phyloP scores from a whole-genome alignment of 306 rosid species.

The Calophaca sinica region DNA sequence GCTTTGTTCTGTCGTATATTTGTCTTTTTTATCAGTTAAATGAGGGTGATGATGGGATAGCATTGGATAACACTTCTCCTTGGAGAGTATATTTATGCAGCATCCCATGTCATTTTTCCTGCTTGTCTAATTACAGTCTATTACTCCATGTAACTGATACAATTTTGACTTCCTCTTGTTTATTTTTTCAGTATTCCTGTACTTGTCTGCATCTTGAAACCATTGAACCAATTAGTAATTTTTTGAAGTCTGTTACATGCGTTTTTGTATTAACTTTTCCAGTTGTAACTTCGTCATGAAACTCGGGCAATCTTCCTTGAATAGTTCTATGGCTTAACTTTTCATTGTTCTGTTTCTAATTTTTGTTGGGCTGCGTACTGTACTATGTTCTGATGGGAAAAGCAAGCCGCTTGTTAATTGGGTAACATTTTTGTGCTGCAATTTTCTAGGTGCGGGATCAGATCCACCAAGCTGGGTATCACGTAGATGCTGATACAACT shows the following conservation, averaged over 20 bases:
- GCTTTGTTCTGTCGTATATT: conserved; percentile 14
- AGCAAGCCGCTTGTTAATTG: conserved; percentile 10
- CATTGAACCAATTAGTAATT: conserved; percentile 5
- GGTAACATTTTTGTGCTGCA: conserved; percentile 28
- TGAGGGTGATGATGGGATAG: too few relatives aligned
- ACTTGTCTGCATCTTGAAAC: conserved; percentile 30
- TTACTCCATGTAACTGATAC: conserved; percentile 9
- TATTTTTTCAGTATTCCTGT: conserved; percentile 14
- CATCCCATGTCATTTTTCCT: conserved; percentile 11
- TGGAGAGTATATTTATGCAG: not conserved
- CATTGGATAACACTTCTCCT: conserved; percentile 11
- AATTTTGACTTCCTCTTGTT: conserved; percentile 5
- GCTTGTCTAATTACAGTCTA: not conserved
- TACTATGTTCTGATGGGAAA: conserved; percentile 22
- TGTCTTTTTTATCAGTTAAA: conserved; percentile 48
- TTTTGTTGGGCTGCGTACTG: conserved; percentile 22
- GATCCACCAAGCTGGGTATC: conserved; percentile 76
- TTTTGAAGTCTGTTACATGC: conserved; percentile 7
- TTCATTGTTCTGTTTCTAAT: conserved; percentile 6
- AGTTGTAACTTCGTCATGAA: conserved; percentile 26
- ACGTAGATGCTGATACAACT: conserved; percentile 82
- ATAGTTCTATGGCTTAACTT: conserved; percentile 29
- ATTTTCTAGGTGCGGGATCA: conserved; percentile 71
- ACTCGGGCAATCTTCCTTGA: conserved; percentile 20
- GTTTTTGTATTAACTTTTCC: not conserved